These are phyloP conservation scores for Teratosphaeria gauchensis DNA, from an alignment of 2,329 filamentous ascomycete species.

Conservation along the genomic window DNA sequence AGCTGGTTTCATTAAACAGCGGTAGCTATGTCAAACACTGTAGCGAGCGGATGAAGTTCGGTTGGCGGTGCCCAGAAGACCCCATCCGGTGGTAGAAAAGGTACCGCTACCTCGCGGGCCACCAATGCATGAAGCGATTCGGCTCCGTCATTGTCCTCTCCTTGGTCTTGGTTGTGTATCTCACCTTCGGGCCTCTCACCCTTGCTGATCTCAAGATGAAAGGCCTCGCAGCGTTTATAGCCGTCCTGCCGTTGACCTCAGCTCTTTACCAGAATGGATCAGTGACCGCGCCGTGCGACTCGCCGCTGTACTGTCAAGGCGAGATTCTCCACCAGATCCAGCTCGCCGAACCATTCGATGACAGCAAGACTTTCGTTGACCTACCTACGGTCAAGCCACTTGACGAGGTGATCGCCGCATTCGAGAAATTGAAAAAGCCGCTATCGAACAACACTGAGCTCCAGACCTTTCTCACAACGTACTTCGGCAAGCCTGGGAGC, in stretches of 20 bases:
- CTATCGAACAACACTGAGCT: conserved; percentile 55
- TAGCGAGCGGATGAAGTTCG: neutral
- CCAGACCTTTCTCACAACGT: conserved; percentile 49
- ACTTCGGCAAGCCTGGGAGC: conserved; percentile 55
- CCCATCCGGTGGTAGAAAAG: too few species aligned
- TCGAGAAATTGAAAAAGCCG: conserved; percentile 49
- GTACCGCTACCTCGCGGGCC: too few species aligned
- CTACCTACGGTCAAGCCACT: conserved; percentile 50
- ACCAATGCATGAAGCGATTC: too few species aligned
- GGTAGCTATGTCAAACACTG: neutral
- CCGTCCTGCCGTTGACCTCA: neutral
- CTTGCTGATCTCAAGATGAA: neutral
- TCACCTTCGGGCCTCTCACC: neutral
- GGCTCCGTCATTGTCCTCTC: neutral
- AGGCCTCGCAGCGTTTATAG: neutral
- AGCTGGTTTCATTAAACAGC: neutral
- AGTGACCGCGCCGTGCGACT: conserved; percentile 55
- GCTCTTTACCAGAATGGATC: conserved; percentile 53
- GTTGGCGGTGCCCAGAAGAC: too few species aligned
- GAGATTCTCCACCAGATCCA: conserved; percentile 54
- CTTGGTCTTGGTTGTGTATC: neutral
- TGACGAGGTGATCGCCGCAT: conserved; percentile 52
- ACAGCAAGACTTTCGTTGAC: conserved; percentile 64
- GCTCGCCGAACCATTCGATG: conserved; percentile 52
- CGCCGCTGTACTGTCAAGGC: conserved; percentile 57